phyloP scores from a whole-genome alignment of 495 filamentous ascomycete species.

The Lepidopterella palustris region DNA sequence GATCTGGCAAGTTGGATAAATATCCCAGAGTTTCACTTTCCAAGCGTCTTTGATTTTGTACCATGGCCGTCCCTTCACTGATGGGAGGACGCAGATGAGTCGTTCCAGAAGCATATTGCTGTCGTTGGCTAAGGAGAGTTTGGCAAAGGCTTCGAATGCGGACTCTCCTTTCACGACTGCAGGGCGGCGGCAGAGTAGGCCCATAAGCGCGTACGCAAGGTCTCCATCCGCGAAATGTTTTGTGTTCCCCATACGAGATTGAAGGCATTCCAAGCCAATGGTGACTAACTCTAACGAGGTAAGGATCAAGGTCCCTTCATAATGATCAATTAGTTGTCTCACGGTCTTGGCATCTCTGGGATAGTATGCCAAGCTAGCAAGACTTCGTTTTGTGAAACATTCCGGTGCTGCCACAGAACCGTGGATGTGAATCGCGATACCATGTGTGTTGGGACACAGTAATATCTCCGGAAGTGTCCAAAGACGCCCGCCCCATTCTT shows the following conservation, averaged over 20 bases:
- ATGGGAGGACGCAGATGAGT: slow-evolving; percentile 38
- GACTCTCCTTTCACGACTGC: slow-evolving; percentile 35
- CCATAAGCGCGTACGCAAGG: slow-evolving; percentile 44
- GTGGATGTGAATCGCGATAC: slow-evolving; percentile 30
- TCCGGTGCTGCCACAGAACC: slow-evolving; percentile 1
- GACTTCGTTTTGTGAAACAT: slow-evolving; percentile 21
- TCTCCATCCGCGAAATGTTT: slow-evolving; percentile 32
- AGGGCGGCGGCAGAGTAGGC: slow-evolving; percentile 39
- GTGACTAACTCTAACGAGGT: slow-evolving; percentile 38
- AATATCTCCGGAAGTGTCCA: slow-evolving; percentile 47
- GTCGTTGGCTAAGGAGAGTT: slow-evolving; percentile 42
- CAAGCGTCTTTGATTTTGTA: slow-evolving; percentile 34
- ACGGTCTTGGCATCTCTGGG: not conserved
- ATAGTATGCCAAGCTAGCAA: slow-evolving; percentile 15
- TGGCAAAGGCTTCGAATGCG: slow-evolving; percentile 43
- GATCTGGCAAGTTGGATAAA: slow-evolving; percentile 38
- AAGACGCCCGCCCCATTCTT: slow-evolving; percentile 41
- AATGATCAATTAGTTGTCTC: slow-evolving; percentile 39
- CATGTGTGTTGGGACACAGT: slow-evolving; percentile 29
- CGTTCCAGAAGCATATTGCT: slow-evolving; percentile 42
- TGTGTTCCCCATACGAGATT: slow-evolving; percentile 18
- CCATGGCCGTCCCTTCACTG: slow-evolving; percentile 27
- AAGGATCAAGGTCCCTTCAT: slow-evolving; percentile 35
- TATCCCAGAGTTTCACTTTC: slow-evolving; percentile 40
- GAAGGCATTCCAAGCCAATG: slow-evolving; percentile 29